Evolutionary conservation across 2,329 filamentous ascomycete species (phyloP).

Genomic region (Cadophora malorum): DNA sequence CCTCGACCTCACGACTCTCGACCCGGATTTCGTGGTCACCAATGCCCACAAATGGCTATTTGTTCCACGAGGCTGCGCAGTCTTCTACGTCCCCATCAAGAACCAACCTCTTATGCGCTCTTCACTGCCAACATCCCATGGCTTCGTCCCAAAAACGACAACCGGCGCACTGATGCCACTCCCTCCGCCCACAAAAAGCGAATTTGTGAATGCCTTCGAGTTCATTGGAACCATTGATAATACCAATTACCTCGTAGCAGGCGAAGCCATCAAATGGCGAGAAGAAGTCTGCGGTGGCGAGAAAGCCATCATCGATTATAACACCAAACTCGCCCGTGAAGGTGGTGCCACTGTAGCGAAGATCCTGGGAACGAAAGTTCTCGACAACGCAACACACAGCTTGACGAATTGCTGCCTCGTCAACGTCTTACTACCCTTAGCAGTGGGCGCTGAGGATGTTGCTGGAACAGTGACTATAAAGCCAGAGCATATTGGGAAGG

Average conservation of each 20-base stretch:
- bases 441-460: slow-evolving; percentile 40
- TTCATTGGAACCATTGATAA: slow-evolving; percentile 80
- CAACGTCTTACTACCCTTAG: slow-evolving; percentile 76
- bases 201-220: slow-evolving; percentile 75
- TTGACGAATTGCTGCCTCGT: slow-evolving; percentile 72
- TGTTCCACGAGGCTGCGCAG: slow-evolving; percentile 78
- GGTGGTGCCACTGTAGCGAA: slow-evolving; percentile 67
- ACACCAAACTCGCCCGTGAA: slow-evolving; percentile 64
- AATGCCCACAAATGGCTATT: slow-evolving; percentile 93
- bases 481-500: slow-evolving; percentile 48
- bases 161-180: slow-evolving; percentile 46
- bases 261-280: slow-evolving; percentile 75
- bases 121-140: slow-evolving; percentile 81
- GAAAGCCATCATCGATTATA: slow-evolving; percentile 68
- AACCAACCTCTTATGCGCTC: slow-evolving; percentile 79
- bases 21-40: slow-evolving; percentile 85
- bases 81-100: slow-evolving; percentile 77
- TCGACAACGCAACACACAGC: slow-evolving; percentile 70
- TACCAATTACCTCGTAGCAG: slow-evolving; percentile 73
- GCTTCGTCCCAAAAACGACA: slow-evolving; percentile 62
- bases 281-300: slow-evolving; percentile 75
- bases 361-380: slow-evolving; percentile 70
- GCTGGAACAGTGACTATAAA: slow-evolving; percentile 32
- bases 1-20: slow-evolving; percentile 68
- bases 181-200: slow-evolving; percentile 50